Base-by-base conservation (phyloP, 148 eudicot genomes). In the Amaranthus hypochondriacus region DNA sequence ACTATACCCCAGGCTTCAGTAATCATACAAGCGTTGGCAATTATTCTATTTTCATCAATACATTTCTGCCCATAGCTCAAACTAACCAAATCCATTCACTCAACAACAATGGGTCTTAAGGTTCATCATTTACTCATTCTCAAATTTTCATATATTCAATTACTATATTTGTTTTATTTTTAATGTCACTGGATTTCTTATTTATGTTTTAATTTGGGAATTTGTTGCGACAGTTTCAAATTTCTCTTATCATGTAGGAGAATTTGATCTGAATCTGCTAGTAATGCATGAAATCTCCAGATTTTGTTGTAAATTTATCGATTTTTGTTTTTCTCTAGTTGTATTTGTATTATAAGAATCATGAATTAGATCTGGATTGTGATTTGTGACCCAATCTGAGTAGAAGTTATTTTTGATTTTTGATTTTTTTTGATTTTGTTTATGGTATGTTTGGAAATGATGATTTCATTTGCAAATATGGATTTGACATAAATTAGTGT, bases 31-130 rank as follows among this genome's bases (percentile, higher is more conserved):
- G 18, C 46, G 13, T 48, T 48, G 46, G 39, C 57, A 77, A 9
- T 11, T 8, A 61, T 13, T 46, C 9, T 4, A 4, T 2, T 10
- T 10, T 42, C n/a, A 42, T 7, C 68, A 65, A 46, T 4, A 28
- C 28, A 21, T 5, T 43, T 18, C 13, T 56, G 39, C 63, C 52
- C 28, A 54, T 8, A 18, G 13, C 51, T 51, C 7, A 66, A n/a
- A 69, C 13, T 14, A 69, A 46, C 4, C 10, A 60, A 52, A 49
- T 51, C 54, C 15, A 74, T 5, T 46, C 63, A 48, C 62, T 55
- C 42, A 39, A 12, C 66, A 57, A 11, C 65, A 48, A 77, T 77
- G 80, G 70, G 51, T 71, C 71, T 71, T 59, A 71, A 77, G 80
- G 80, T 77, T 70, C 3, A 56, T 4, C 57, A 6, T 58, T 55